Evolutionary conservation across 495 filamentous ascomycete genomes (phyloP).

Genomic region (Lineolata rhizophorae): DNA sequence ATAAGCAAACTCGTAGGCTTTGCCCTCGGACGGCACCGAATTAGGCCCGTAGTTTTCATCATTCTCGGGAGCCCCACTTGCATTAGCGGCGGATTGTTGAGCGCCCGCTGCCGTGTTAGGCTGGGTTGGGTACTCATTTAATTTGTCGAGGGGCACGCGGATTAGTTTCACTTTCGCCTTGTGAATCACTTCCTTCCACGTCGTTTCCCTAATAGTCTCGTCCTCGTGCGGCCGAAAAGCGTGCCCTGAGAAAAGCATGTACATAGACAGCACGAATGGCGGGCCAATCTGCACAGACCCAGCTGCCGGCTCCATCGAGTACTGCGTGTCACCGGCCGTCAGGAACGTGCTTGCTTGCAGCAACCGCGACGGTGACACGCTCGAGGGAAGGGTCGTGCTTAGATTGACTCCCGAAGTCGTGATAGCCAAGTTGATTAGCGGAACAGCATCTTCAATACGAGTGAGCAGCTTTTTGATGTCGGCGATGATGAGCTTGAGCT

Average conservation of each 20-base stretch:
- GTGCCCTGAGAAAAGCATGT: constrained; percentile 90
- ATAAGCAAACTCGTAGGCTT: constrained; percentile 60
- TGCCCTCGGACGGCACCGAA: constrained; percentile 21
- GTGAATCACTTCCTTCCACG: constrained; percentile 96
- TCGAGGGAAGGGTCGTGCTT: constrained; percentile 53
- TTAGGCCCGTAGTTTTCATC: background rate
- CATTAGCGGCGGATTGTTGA: too few relatives aligned
- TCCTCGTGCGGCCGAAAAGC: constrained; percentile 35
- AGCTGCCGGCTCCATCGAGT: constrained; percentile 32
- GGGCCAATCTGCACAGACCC: constrained; percentile 68
- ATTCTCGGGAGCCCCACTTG: background rate
- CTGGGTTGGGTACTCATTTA: constrained; percentile 18
- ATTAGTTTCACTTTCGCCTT: constrained; percentile 72
- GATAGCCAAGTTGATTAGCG: constrained; percentile 84
- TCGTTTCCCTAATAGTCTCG: constrained; percentile 45
- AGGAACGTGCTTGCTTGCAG: constrained; percentile 89
- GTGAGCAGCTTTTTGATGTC: constrained; percentile 57
- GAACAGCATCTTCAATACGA: constrained; percentile 82
- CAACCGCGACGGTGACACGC: constrained; percentile 75
- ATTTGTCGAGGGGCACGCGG: constrained; percentile 23
- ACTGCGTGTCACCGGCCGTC: constrained; percentile 71
- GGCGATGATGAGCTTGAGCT: constrained; percentile 45
- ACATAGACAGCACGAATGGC: constrained; percentile 70
- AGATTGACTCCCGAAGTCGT: constrained; percentile 81
- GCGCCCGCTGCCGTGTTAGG: too few relatives aligned